phyloP scores from a whole-genome alignment of 352 stramenopile genomes.

The Globisporangium spiculum region DNA sequence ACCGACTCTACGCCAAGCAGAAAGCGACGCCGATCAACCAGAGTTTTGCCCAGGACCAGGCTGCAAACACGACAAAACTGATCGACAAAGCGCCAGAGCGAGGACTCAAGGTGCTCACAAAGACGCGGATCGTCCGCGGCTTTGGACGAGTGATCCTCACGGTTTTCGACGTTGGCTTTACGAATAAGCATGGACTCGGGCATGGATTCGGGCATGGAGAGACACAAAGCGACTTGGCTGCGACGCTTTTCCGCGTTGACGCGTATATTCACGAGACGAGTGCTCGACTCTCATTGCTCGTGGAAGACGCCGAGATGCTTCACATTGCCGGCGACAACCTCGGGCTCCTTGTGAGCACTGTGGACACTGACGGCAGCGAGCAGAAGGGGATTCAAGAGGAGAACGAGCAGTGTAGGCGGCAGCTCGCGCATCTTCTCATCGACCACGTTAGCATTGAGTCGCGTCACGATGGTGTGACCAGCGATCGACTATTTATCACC shows the following conservation, averaged over 20 bases:
- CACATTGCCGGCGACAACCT: constrained; percentile 41
- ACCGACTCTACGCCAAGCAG: constrained; percentile 65
- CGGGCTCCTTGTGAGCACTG: neutral
- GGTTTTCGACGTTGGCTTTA: constrained; percentile 49
- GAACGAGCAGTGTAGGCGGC: constrained; percentile 14
- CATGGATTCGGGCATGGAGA: neutral
- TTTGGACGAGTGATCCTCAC: constrained; percentile 53
- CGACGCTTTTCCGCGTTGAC: constrained; percentile 44
- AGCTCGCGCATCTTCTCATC: constrained; percentile 40
- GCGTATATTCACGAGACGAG: constrained; percentile 60
- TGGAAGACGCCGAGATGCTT: constrained; percentile 40
- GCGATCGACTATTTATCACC: constrained; percentile 44
- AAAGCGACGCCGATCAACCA: constrained; percentile 58
- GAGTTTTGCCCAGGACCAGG: constrained; percentile 26
- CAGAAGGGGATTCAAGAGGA: neutral
- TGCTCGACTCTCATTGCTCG: constrained; percentile 38
- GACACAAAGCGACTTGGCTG: neutral
- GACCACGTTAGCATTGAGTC: constrained; percentile 57
- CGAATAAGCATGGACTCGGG: neutral
- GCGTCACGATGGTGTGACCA: constrained; percentile 37
- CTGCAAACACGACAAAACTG: constrained; percentile 47
- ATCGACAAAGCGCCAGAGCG: constrained; percentile 50
- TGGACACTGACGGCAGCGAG: neutral
- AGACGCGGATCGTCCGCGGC: constrained; percentile 29
- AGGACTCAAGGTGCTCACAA: constrained; percentile 62